Base-by-base conservation (phyloP, 768 basidiomycete genomes). In the Candolleomyces eurysporus region DNA sequence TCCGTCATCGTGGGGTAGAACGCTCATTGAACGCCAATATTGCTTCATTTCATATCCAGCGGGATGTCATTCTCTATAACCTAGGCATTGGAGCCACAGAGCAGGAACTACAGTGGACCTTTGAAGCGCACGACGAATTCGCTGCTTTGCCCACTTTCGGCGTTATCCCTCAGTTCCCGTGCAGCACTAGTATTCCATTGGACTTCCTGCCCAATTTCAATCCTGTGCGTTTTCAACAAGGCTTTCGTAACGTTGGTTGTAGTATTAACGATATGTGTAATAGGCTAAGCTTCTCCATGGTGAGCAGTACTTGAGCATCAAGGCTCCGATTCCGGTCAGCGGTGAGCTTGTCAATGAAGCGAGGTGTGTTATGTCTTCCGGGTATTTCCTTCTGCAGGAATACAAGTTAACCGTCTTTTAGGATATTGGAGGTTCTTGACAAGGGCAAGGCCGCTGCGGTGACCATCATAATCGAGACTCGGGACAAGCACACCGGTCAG, bases 271-370 rank as follows among this genome's bases (percentile, higher is more conserved):
- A 36, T 52, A 36, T 22, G 22, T 21, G 8, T 17, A 21, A 45
- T 36, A 94, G 93, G 93, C 95, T 51, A 98, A 94, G 75, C 80
- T 99, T n/a, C 83, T 99, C 17, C 97, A 99, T 71, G 97, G 97
- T 49, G 97, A 99, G 71, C 97, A 98, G 69, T 98, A 93, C 73
- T 77, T 99, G 66, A 83, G 86, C 62, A 92, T 99, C 72, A 89
- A 91, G 67, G 87, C 78, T 2, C 88, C 91, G 0, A 91, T 98
- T 62, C 96, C 96, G 0, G 93, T 93, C 0, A 87, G 82, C 61
- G 96, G 87, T 0, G 85, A 89, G 21, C 78, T 98, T 21, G 80
- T 93, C 32, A 96, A 82, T 69, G 80, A 90, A 64, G 83, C 87
- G 5, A 82, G 89, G 88, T 87, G 70, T 48, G 78, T 77, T 30